Base-by-base conservation (phyloP, 2,329 filamentous ascomycete species). In the Sarocladium oryzae region DNA sequence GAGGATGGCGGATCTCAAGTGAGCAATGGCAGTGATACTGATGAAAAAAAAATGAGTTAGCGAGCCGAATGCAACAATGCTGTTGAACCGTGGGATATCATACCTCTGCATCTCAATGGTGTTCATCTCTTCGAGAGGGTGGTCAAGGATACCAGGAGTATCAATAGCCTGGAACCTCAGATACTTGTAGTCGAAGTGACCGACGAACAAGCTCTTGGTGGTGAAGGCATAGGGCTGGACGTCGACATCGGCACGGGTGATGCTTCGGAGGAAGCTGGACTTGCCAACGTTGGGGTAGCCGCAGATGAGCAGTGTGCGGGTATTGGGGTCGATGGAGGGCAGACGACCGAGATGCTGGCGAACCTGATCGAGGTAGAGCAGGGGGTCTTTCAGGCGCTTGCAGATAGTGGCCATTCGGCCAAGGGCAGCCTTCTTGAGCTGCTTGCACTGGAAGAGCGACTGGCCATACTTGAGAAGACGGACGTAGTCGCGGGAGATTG, bases 181-280 rank as follows among this genome's bases (percentile, higher is more conserved):
- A 52, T 70, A 70, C 73, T 96, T 96, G 77, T 95, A 95, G 72
- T 96, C 90, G 66, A 97, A 96, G 72, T 99, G 93, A 54, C 93
- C 93, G 26, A 97, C 92, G 65, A 96, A 99, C 62, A 99, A 77
- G 60, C 85, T 90, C 79, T 97, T 97, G 51, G 93, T 99, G 32
- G 93, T 96, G 78, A 99, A 99, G 51, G 93, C 95, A 67, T 97
- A 99, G 18, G 93, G 92, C 73, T 97, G 91, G 30, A 96, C 88
- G 65, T 96, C 92, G 52, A 96, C 92, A 74, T 99, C 93, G 57
- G 93, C 93, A 60, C 91, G 82, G 48, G 90, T 95, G 63, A 97
- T 86, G 65, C 86, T 93, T 71, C 86, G 86, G 65, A 99, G 72
- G 76, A 99, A 99, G 60, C 89, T 95, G 52, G 89, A 95, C 76